Base-by-base conservation (phyloP, 495 filamentous ascomycete genomes). In the Bryoglossum gracile region DNA sequence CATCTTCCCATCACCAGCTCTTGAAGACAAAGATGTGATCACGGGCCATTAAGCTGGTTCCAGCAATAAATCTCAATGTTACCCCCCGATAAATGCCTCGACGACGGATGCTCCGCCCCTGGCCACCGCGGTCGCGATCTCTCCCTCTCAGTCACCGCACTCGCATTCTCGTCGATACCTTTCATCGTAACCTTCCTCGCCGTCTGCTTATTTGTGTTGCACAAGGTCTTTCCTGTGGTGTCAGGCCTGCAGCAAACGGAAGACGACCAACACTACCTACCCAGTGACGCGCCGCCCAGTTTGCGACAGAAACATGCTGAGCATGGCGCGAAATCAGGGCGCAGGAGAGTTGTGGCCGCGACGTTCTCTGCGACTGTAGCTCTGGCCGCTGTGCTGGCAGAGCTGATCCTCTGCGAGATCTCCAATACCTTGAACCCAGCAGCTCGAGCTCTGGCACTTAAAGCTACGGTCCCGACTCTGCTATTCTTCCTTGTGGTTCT, bases 361-460 rank as follows among this genome's bases (percentile, higher is more conserved):
- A 78, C 82, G 19, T 90, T 90, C 58, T 78, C 82, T 18, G 74
- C 74, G 0, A 89, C 83, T 1, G 71, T 90, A 34, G 87, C 80
- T 17, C 73, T 89, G 25, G 77, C 85, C 0, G 72, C 80, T 13
- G 84, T 89, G 11, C 69, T 92, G 11, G 84, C 76, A 11, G 83
- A 87, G 63, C 60, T 90, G 39, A 81, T 92, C 17, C 65, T 90
- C 11, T 86, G 84, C 52, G 86, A 92, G 62, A 84, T 92, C 41
- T 79, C 81, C n/a, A 83, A 84, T 51, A 71, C 78, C 5, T 67
- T 88, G 26, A 72, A 82, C 51, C 69, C 77, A 18, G 64, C 68
- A 17, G 83, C 82, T 21, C 71, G 87, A 18, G 68, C 67, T 4
- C 54, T 78, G 16, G 83, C 78, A 26, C 65, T 89, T 53, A 72